Evolutionary conservation across 805 yeast genomes (phyloP), one percentile per base, ranked within the genome.

Genomic region (Groenewaldozyma tartarivorans): DNA sequence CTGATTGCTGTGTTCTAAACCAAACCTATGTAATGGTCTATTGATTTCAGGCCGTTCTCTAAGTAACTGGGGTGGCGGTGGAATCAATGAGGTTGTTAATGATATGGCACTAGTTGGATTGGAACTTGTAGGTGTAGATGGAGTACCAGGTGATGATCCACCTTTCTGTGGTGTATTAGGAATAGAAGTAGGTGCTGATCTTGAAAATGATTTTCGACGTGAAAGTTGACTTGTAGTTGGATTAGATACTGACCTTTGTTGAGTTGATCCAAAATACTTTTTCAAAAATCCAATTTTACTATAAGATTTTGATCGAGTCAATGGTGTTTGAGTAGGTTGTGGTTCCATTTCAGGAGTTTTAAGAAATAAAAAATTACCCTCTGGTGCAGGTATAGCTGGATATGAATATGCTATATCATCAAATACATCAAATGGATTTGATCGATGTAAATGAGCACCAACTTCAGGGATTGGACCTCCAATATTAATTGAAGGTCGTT

Each of bases 341-440:
- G 13, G 5, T 11, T 9, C 19, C 36, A 34, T 7, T 17, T 16
- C 24, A 6, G 6, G 17, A 24, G 11, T 15, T 26, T 15, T 4
- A 20, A 24, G 24, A 24, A 7, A 7, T 9, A 44, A 38, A 33
- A 44, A 22, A 13, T 27, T 43, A 22, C 41, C 47, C 17, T 17
- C 37, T 9, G 50, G 44, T 19, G 50, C 41, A 2, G 49, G 40
- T 39, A 48, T 47, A 3, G 52, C 46, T 2, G 52, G 52, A 36
- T 48, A 47, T 1, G 54, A 47, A 47, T 62, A 62, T 11, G 63
- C 64, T n/a, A 52, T 51, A 26, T 56, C 61, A 41, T 62, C 66
- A 45, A 60, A 61, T 7, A 61, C 60, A 39, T 62, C 66, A 46
- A 51, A 62, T 15, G 63, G 56, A 40, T 55, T 52, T 11, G 53